phyloP scores from a whole-genome alignment of 495 filamentous ascomycete species.

The Viridothelium virens region DNA sequence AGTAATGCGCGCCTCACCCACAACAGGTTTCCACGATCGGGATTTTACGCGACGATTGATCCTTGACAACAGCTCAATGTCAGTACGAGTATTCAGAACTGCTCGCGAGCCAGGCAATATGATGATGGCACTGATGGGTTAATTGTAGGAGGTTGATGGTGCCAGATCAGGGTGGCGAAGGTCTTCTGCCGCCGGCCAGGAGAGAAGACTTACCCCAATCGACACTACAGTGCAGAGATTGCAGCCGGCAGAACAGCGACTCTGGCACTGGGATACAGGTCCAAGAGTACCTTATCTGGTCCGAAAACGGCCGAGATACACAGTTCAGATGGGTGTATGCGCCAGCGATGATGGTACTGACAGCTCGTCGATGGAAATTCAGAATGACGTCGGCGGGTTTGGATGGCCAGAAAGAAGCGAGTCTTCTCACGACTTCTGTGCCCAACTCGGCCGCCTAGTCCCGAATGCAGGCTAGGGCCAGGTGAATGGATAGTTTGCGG shows the following conservation, averaged over 20 bases:
- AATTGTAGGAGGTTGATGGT: neutral
- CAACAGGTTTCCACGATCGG: neutral
- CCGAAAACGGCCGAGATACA: neutral
- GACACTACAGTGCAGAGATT: neutral
- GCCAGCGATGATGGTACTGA: neutral
- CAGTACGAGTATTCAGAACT: neutral
- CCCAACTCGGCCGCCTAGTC: neutral
- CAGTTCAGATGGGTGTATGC: neutral
- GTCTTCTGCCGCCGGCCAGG: neutral
- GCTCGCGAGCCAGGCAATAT: neutral
- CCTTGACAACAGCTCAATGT: neutral
- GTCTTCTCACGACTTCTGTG: neutral
- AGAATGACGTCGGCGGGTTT: conserved; percentile 6
- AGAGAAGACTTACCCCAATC: conserved; percentile 11
- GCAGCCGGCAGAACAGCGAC: neutral
- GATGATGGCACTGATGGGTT: neutral
- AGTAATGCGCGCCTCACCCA: conserved; percentile 5
- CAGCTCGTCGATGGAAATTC: conserved; percentile 1
- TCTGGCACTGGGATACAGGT: neutral
- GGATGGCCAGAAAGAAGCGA: neutral
- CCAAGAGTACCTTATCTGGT: neutral
- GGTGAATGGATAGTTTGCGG: neutral
- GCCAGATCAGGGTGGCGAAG: neutral
- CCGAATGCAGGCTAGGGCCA: conserved; percentile 2
- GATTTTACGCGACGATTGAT: neutral